Evolutionary conservation across 352 stramenopile genomes (phyloP), one percentile per base, ranked within the genome.

Genomic region (Phytophthora kernoviae): DNA sequence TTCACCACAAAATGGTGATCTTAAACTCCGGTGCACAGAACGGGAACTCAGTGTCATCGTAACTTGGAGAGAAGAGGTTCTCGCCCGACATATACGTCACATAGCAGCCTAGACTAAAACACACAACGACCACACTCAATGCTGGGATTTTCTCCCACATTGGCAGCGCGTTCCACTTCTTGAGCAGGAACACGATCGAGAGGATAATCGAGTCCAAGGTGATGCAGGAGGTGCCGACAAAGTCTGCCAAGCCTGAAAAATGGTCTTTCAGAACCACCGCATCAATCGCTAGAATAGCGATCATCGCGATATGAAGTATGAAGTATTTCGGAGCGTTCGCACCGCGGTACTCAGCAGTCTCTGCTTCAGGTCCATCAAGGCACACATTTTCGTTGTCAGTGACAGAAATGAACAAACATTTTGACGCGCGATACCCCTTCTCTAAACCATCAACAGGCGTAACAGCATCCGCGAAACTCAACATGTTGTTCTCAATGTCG

Each of bases 41-140:
- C 17, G 63, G 54, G 30, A 70, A 74, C 42, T 62, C 52, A 4
- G 49, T 26, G 17, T 36, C 46, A 17, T 54, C 40, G 21, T 59
- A 21, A 4, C 12, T 43, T 12, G 68, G 65, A 21, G 53, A 59
- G 51, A 74, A 72, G 11, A 76, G 54, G 15, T 44, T 61, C 54
- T 72, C 62, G 46, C 66, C 66, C 14, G 61, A 68, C 41, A 51
- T 71, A 54, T 65, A 65, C 24, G 62, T 69, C 15, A 76, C 68
- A 33, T 77, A 81, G 27, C 57, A 58, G 40, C 65, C 71, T 11
- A 80, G 67, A 17, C 48, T 49, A 8, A 52, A 55, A 30, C 64
- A 75, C 9, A 75, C 45, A 0, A 67, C 32, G 20, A 77, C 10
- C 37, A 72, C 56, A 11, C 30, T 9, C 11, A 20, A 42, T 12